Percentiles rank a stretch among this genome's conserved stretches.
phyloP scores from a whole-genome alignment of 345 rosid genomes.

The Toxicodendron radicans region DNA sequence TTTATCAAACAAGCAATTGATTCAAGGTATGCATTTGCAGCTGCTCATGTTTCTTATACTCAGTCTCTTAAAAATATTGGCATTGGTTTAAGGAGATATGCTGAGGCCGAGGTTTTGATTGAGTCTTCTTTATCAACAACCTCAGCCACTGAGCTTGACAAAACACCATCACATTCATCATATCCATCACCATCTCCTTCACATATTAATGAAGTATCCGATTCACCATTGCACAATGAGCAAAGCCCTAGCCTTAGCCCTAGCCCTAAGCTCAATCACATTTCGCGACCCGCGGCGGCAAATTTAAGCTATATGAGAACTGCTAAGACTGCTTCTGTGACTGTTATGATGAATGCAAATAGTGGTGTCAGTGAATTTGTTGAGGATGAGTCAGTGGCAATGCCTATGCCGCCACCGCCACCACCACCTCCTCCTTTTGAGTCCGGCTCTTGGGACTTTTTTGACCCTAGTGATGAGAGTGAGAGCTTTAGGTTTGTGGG shows the following conservation, averaged over 20 bases:
- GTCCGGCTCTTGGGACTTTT: slow-evolving; percentile 74
- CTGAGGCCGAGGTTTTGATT: slow-evolving; percentile 63
- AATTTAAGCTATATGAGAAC: slow-evolving; percentile 57
- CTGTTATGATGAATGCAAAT: slow-evolving; percentile 53
- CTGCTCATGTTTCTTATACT: slow-evolving; percentile 86
- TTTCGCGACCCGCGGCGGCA: slow-evolving; percentile 31
- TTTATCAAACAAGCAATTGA: slow-evolving; percentile 77
- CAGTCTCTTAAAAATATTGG: slow-evolving; percentile 77
- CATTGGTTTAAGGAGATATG: slow-evolving; percentile 68
- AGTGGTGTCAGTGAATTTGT: slow-evolving; percentile 28
- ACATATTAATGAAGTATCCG: slow-evolving; percentile 46
- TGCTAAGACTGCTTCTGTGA: slow-evolving; percentile 41
- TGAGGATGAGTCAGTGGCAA: slow-evolving; percentile 41
- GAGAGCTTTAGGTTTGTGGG: slow-evolving; percentile 66
- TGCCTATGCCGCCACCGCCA: slow-evolving; percentile 55
- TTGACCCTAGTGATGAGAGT: slow-evolving; percentile 59
- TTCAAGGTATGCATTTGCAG: slow-evolving; percentile 78
- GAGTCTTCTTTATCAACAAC: slow-evolving; percentile 68
- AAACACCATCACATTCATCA: slow-evolving; percentile 75
- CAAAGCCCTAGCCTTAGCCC: slow-evolving; percentile 25
- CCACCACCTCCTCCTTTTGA: slow-evolving; percentile 66
- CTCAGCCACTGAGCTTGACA: slow-evolving; percentile 75
- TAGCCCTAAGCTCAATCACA: slow-evolving; percentile 28
- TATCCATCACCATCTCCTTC: slow-evolving; percentile 73
- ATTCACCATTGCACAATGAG: slow-evolving; percentile 62